These are phyloP conservation scores for Hyparrhenia diplandra DNA, from an alignment of 176 grass and related monocot genomes.

Conservation along the genomic window DNA sequence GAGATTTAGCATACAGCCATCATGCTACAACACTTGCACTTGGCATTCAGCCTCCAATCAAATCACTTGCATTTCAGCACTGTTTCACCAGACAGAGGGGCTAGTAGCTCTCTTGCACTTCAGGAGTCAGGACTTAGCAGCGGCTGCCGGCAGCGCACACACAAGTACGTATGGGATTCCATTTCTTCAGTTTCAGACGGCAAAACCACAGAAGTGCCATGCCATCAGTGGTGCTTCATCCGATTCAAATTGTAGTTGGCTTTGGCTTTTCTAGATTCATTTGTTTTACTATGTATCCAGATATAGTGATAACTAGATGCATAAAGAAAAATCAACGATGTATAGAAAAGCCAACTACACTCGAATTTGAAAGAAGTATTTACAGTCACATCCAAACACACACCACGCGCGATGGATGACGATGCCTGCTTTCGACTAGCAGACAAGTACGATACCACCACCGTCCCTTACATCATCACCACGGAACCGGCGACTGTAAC, in stretches of 20 bases:
- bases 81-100: neutral
- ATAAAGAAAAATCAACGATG: too few species aligned
- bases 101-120: neutral
- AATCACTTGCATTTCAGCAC: neutral
- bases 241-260: too few species aligned
- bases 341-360: too few species aligned
- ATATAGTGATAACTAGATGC: too few species aligned
- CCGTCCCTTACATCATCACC: neutral
- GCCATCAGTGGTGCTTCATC: conserved; percentile 10
- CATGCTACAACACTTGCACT: too few species aligned
- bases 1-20: too few species aligned
- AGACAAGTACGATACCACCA: neutral
- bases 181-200: neutral
- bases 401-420: neutral
- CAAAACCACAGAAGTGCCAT: neutral
- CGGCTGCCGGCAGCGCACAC: too few species aligned
- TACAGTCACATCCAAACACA: conserved; percentile 19
- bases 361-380: too few species aligned
- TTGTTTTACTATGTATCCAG: too few species aligned
- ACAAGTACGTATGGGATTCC: neutral
- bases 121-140: neutral
- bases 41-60: neutral
- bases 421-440: neutral
- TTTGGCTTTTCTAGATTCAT: too few species aligned
- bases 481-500: neutral